A percentile compares a stretch with the other conserved stretches of the same genome.
Conservation (phyloP, 345 rosid genomes). For the Gossypium stocksii region DNA sequence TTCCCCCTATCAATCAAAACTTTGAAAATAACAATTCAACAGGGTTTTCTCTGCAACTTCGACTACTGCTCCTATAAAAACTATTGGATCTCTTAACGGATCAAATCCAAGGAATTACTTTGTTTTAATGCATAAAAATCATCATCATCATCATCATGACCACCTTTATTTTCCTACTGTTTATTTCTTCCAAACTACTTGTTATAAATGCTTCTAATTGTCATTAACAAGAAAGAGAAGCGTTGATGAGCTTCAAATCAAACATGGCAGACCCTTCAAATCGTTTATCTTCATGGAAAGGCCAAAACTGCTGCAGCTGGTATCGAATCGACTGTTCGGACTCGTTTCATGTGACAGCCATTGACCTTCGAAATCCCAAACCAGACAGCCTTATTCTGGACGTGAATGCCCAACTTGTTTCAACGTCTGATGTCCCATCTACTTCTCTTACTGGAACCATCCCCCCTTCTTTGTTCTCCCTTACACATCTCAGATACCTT, state of each 20-base stretch:
- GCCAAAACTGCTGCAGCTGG: slow-evolving; percentile 27
- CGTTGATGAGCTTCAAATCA: slow-evolving; percentile 25
- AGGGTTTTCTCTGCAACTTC: neutral
- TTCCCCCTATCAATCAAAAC: neutral
- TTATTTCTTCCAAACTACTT: neutral
- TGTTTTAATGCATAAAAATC: too few relatives aligned
- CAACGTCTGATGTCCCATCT: slow-evolving; percentile 12
- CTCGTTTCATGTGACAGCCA: slow-evolving; percentile 16
- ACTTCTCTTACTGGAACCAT: slow-evolving; percentile 19
- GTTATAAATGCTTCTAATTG: neutral
- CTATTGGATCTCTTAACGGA: neutral
- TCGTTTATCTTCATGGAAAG: slow-evolving; percentile 23
- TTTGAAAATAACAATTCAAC: neutral
- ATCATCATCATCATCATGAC: neutral
- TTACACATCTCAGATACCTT: slow-evolving; percentile 10
- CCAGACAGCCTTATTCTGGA: slow-evolving; percentile 2
- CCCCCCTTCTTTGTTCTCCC: slow-evolving; percentile 26
- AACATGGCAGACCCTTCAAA: slow-evolving; percentile 22
- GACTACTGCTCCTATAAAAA: neutral
- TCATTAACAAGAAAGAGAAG: slow-evolving; percentile 23
- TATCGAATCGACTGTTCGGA: slow-evolving; percentile 21
- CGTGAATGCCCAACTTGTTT: slow-evolving; percentile 14
- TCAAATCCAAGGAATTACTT: too few relatives aligned
- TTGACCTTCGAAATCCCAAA: slow-evolving; percentile 24
- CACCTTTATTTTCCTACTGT: neutral